Conservation (phyloP, 768 basidiomycete genomes). For the Leccinum imitatum region DNA sequence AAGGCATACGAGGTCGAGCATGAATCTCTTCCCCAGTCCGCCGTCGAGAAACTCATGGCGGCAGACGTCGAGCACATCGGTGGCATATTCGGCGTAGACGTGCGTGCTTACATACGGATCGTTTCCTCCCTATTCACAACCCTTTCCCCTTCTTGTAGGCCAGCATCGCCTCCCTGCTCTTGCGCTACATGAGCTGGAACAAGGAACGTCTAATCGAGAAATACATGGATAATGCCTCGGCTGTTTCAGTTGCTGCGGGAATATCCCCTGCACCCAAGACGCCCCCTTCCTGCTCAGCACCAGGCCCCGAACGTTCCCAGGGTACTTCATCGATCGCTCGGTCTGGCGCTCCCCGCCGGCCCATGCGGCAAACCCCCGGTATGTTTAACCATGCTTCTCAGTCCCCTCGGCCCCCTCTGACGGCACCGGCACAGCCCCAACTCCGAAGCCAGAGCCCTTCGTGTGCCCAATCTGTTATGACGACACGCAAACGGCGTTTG, state of each 20-base stretch:
- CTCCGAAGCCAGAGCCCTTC: conserved; percentile 51
- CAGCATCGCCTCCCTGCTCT: conserved; percentile 69
- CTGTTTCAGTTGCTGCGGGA: conserved; percentile 74
- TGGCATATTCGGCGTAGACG: conserved; percentile 86
- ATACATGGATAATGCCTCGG: conserved; percentile 89
- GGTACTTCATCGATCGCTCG: conserved; percentile 26
- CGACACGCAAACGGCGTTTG: conserved; percentile 65
- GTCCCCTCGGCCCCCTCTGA: background rate
- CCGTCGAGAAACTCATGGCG: conserved; percentile 77
- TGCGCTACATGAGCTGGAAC: conserved; percentile 91
- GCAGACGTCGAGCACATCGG: conserved; percentile 83
- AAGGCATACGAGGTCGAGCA: conserved; percentile 88
- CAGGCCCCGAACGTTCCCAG: conserved; percentile 36
- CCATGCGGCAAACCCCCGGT: conserved; percentile 32
- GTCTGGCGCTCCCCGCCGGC: conserved; percentile 27
- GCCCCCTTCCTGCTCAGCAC: conserved; percentile 21
- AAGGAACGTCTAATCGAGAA: conserved; percentile 94
- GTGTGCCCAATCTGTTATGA: conserved; percentile 95
- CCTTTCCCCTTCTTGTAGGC: conserved; percentile 39
- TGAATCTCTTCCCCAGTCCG: conserved; percentile 66
- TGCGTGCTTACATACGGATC: conserved; percentile 42
- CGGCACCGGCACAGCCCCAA: conserved; percentile 14
- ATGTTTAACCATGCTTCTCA: background rate
- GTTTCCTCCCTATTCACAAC: background rate
- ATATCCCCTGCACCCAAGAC: conserved; percentile 41